These are phyloP conservation scores for Clarireedia sp. DNA, from an alignment of 2,329 filamentous ascomycete genomes.

Conservation along the genomic window DNA sequence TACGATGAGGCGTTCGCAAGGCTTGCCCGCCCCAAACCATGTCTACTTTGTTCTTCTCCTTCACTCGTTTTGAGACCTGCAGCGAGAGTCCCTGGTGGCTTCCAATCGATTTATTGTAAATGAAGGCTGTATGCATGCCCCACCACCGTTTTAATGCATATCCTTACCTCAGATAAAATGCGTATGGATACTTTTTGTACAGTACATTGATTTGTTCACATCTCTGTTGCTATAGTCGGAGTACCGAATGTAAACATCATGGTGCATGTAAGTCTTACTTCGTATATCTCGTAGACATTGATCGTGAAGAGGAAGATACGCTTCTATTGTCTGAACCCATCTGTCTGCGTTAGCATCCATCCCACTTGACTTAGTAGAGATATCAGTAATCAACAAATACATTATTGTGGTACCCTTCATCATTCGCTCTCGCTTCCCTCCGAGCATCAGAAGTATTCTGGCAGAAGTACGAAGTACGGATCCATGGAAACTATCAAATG, in stretches of 20 bases:
- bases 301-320: background rate
- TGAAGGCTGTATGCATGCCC: background rate
- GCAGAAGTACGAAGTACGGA: too few species aligned
- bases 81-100: background rate
- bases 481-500: background rate
- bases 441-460: background rate
- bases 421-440: background rate
- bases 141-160: background rate
- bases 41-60: background rate
- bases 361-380: background rate
- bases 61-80: background rate
- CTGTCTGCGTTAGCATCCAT: too few species aligned
- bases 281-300: background rate
- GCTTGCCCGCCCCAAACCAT: background rate
- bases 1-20: background rate
- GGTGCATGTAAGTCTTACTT: background rate
- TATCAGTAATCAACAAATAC: background rate
- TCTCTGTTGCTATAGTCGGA: background rate
- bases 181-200: too few species aligned
- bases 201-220: background rate
- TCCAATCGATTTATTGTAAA: background rate
- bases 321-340: background rate
- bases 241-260: background rate
- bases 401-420: background rate
- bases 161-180: too few species aligned